phyloP scores from a whole-genome alignment of 2,329 filamentous ascomycete genomes.

The Zymoseptoria crescenta region DNA sequence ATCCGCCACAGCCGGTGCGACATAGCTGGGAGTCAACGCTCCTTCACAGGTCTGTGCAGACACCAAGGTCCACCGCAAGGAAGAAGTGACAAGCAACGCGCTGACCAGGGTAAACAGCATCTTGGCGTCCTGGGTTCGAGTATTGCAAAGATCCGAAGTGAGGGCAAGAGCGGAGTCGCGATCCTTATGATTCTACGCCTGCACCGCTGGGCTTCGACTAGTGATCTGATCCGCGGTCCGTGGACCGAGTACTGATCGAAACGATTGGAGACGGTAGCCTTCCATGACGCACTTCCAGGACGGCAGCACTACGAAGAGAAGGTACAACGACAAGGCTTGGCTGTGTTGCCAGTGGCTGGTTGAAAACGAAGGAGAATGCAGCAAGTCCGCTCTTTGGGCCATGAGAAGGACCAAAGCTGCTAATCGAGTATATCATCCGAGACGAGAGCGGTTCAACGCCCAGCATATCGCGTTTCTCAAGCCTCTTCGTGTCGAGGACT shows the following conservation, averaged over 20 bases:
- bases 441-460: not conserved
- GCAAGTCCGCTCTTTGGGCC: not conserved
- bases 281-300: not conserved
- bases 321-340: not conserved
- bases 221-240: not conserved
- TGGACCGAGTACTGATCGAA: not conserved
- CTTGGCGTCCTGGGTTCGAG: not conserved
- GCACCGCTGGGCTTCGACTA: not conserved
- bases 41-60: not conserved
- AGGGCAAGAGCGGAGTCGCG: not conserved
- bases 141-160: not conserved
- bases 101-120: not conserved
- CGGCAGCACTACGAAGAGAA: not conserved
- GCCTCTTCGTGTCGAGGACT: not conserved
- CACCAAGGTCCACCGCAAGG: not conserved
- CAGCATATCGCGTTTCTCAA: not conserved
- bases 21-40: constrained; percentile 17
- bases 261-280: not conserved
- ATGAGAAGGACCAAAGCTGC: not conserved
- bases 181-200: not conserved
- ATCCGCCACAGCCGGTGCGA: constrained; percentile 35
- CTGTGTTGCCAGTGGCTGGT: not conserved
- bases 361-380: not conserved
- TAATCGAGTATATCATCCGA: not conserved
- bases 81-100: not conserved